These are phyloP conservation scores for Pelargonium australe DNA, from an alignment of 441 rosid species.

Conservation along the genomic window DNA sequence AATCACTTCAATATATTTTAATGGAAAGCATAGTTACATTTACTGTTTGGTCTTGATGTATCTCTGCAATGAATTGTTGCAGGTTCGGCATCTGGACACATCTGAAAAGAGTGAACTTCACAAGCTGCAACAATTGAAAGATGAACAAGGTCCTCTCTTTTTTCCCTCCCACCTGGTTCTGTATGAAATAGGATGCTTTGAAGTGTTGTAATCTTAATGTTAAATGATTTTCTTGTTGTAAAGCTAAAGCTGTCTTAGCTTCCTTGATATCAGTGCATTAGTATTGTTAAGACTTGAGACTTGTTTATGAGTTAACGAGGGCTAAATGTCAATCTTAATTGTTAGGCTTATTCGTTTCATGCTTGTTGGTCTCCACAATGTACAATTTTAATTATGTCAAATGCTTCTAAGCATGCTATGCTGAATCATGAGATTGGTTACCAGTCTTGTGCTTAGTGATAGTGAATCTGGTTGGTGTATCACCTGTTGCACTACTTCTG, in stretches of 20 bases:
- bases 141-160: constrained; percentile 76
- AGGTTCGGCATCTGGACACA: constrained; percentile 99
- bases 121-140: constrained; percentile 94
- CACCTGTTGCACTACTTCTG: not conserved
- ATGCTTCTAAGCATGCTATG: not conserved
- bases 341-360: not conserved
- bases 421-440: not conserved
- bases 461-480: not conserved
- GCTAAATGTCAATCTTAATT: not conserved
- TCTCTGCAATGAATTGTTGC: constrained; percentile 22
- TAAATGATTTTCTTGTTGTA: not conserved
- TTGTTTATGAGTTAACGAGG: not conserved
- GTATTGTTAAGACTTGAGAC: not conserved
- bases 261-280: not conserved
- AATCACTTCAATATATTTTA: constrained; percentile 9
- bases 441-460: not conserved
- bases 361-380: not conserved
- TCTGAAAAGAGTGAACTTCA: constrained; percentile 98
- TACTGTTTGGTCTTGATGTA: constrained; percentile 1
- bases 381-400: not conserved
- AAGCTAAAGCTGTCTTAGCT: not conserved
- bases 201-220: not conserved
- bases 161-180: not conserved
- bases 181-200: not conserved
- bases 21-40: not conserved